A percentile compares a stretch with the other conserved stretches of the same genome.
Evolutionary conservation across 2,329 filamentous ascomycete genomes (phyloP).

Genomic region (Botrytis galanthina): DNA sequence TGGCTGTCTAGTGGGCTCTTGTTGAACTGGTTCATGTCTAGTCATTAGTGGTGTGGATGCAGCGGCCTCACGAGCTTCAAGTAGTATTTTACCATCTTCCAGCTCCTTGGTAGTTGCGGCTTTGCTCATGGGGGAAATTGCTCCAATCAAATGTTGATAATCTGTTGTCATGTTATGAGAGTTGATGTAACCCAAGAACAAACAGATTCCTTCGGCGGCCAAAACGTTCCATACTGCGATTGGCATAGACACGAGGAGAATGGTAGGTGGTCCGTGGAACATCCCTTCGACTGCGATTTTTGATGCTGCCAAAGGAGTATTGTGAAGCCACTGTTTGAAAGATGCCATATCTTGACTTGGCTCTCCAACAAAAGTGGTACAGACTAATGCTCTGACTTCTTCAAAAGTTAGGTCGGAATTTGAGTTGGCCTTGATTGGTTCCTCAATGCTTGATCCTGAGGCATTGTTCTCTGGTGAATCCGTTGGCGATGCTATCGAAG

Average conservation of each 20-base stretch:
- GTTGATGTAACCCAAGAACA: conserved; percentile 62
- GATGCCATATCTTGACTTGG: conserved; percentile 64
- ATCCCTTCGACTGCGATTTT: conserved; percentile 65
- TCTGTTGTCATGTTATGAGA: conserved; percentile 66
- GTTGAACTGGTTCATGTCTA: conserved; percentile 44
- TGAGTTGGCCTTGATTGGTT: conserved; percentile 33
- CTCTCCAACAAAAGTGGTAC: conserved; percentile 65
- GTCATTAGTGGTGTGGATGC: conserved; percentile 38
- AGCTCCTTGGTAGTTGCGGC: conserved; percentile 51
- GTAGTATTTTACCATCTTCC: conserved; percentile 56
- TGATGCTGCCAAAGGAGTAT: conserved; percentile 53
- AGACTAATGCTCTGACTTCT: conserved; percentile 61
- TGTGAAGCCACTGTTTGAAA: conserved; percentile 65
- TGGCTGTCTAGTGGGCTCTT: conserved; percentile 18
- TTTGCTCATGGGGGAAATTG: conserved; percentile 41
- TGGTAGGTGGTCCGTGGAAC: conserved; percentile 65
- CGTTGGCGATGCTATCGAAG: conserved; percentile 33
- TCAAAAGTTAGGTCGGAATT: conserved; percentile 57
- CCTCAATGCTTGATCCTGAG: conserved; percentile 26
- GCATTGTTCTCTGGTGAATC: conserved; percentile 33
- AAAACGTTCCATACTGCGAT: conserved; percentile 62
- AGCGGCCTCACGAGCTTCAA: conserved; percentile 43
- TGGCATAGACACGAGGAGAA: conserved; percentile 65
- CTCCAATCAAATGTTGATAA: conserved; percentile 57
- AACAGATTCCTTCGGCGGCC: conserved; percentile 65